Evolutionary conservation across 2,329 filamentous ascomycete species (phyloP), one percentile per base, ranked within the genome.

Genomic region (Xylaria digitata): DNA sequence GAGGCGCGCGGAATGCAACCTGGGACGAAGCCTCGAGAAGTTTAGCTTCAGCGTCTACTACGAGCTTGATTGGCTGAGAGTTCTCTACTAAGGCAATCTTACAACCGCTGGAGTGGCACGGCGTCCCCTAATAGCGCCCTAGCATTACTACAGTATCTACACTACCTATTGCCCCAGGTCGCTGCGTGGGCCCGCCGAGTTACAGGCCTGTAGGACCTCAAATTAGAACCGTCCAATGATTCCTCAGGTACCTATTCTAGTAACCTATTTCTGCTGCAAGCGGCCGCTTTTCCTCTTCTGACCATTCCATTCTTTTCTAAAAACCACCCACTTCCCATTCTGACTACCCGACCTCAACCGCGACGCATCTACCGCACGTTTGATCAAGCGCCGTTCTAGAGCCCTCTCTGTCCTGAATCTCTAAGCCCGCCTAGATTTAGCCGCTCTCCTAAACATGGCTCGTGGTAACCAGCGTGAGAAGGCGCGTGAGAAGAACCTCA

Each of bases 391-490:
- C 72, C 67, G 55, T 65, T 55, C 61, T 68, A 67, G 64, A 62
- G 54, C 69, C 66, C 64, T 59, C 58, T 65, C 53, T 54, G 17
- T 49, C n/a, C 19, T 6, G 23, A 6, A 52, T 43, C 59, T 34
- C 34, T 17, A 46, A 49, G 42, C 48, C 23, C 52, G 17, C 53
- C 64, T 40, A 37, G 52, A n/a, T 26, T 49, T 49, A 50, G 32
- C 30, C 45, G 40, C 42, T 46, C 63, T 61, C 55, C 57, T 49
- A 71, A 75, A 67, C 71, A 98, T 98, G 95, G 90, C 95, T 74
- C 93, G 95, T 80, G 95, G 95, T 74, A 98, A 98, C 81, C 95
- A 98, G 86, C 92, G 95, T 77, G 94, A 98, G 71, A 94, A 95
- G 84, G 91, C 92, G 75, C 92, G 95, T 70, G 92, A 95, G 83